phyloP scores from a whole-genome alignment of 129 eudicot species.

The Arctium minus region DNA sequence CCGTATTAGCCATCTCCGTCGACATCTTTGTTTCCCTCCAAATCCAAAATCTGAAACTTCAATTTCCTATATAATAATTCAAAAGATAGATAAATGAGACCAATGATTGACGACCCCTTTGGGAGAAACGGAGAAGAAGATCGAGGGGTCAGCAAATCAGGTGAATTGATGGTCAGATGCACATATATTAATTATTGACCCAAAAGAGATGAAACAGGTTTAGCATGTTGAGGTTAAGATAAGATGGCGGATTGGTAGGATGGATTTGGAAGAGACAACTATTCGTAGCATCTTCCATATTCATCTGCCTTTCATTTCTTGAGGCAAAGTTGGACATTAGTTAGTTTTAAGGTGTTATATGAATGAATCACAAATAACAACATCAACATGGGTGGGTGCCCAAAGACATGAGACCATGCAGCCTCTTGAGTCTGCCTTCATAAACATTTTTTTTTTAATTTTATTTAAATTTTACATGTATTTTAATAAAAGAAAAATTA shows the following conservation, averaged over 20 bases:
- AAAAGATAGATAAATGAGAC: neutral
- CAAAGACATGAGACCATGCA: neutral
- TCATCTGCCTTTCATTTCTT: neutral
- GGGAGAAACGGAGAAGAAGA: neutral
- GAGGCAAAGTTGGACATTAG: neutral
- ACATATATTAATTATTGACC: neutral
- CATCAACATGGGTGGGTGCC: neutral
- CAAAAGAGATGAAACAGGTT: neutral
- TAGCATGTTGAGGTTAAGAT: neutral
- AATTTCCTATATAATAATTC: neutral
- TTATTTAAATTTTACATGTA: too few species aligned
- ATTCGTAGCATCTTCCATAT: neutral
- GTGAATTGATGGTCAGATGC: conserved; percentile 8
- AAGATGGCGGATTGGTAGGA: neutral
- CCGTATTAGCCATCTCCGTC: conserved; percentile 53
- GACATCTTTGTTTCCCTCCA: conserved; percentile 25
- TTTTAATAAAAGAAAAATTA: too few species aligned
- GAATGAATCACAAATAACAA: neutral
- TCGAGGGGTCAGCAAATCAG: conserved; percentile 4
- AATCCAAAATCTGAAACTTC: neutral
- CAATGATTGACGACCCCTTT: neutral
- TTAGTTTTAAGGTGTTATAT: neutral
- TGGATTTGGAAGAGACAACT: neutral
- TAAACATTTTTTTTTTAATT: too few species aligned
- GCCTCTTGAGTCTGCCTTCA: neutral